Evolutionary conservation across 2,329 filamentous ascomycete genomes (phyloP).

Genomic region (Dactylellina cionopaga): DNA sequence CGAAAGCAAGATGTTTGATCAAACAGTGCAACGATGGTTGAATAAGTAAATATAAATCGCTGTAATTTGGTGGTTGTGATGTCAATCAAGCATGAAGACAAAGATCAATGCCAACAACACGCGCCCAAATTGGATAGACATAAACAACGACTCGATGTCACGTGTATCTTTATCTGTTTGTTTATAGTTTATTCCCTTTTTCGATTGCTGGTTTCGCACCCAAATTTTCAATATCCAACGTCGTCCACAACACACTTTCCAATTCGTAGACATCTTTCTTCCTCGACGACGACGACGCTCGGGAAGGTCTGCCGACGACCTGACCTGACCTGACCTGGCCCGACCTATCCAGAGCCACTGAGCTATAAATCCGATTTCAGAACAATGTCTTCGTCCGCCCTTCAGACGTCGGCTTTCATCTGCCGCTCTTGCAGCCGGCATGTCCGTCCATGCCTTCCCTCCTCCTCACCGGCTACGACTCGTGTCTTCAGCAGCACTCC

Average conservation of each 20-base stretch:
- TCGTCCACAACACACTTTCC: slow-evolving; percentile 36
- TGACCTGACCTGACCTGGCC: slow-evolving; percentile 5
- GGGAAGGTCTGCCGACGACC: slow-evolving; percentile 15
- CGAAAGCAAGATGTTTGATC: neutral
- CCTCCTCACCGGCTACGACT: slow-evolving; percentile 4
- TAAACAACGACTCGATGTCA: slow-evolving; percentile 44
- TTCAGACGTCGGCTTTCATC: slow-evolving; percentile 45
- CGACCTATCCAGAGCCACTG: no score
- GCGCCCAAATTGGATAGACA: slow-evolving; percentile 26
- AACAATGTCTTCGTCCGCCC: slow-evolving; percentile 21
- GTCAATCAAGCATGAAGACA: neutral
- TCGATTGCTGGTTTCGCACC: neutral
- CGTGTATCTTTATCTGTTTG: slow-evolving; percentile 37
- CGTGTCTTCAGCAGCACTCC: slow-evolving; percentile 36
- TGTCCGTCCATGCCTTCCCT: slow-evolving; percentile 11
- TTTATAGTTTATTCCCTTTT: slow-evolving; percentile 7
- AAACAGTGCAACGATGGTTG: neutral
- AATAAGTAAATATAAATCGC: neutral
- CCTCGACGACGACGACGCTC: slow-evolving; percentile 8
- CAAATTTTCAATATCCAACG: slow-evolving; percentile 42
- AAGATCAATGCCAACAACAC: slow-evolving; percentile 13
- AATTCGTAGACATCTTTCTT: slow-evolving; percentile 3
- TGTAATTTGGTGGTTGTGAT: slow-evolving; percentile 6
- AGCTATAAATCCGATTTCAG: neutral
- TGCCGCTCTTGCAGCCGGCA: slow-evolving; percentile 50